Base-by-base conservation (phyloP, 306 rosid genomes). In the Cicer pinnatifidum region DNA sequence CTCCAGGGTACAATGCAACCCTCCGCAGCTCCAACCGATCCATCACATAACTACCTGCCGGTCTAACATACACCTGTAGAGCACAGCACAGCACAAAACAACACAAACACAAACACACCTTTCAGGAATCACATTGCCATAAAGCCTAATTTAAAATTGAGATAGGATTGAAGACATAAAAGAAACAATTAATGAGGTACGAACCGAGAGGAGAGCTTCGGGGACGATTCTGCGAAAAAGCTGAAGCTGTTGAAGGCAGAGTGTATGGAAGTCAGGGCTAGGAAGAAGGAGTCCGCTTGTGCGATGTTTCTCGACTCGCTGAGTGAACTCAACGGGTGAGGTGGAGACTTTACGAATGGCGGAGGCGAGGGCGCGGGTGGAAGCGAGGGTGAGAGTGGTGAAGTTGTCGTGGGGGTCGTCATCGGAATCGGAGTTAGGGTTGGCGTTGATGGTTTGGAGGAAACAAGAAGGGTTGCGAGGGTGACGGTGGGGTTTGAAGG, bases 1-100 rank as follows among this genome's bases (percentile, higher is more conserved):
- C 85, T 59, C 80, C 84, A 11, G 97, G 94, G 83, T 75, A 77
- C 33, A 88, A 53, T 6, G 85, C 85, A 68, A 91, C 94, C 69
- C 98, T 78, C 75, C 94, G 89, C 51, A 94, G 84, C 89, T 94
- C 98, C 64, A 94, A 86, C 10, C 89, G 91, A 77, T 94, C 97
- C 98, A 94, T 94, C 82, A 94, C 97, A 78, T 91, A 94, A 80
- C 97, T 89, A 47, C 97, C 98, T 13, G 98, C 97, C 19, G 98
- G 98, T 82, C 98, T 91, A 12, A 94, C 97, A 75, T 94, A 94
- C 6, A 94, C 96, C 98, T 94, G 69, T 13, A 71, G 15, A 28
- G 2, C 10, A 58, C 10, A 58, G 0, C 10, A 66, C 40, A 33
- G 8, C n/a, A 12, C 11, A 58, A 2, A 6, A 66, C 39, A 64